Evolutionary conservation across 2,329 filamentous ascomycete species (phyloP), one percentile per base, ranked within the genome.

Genomic region (Penicillium decumbens): DNA sequence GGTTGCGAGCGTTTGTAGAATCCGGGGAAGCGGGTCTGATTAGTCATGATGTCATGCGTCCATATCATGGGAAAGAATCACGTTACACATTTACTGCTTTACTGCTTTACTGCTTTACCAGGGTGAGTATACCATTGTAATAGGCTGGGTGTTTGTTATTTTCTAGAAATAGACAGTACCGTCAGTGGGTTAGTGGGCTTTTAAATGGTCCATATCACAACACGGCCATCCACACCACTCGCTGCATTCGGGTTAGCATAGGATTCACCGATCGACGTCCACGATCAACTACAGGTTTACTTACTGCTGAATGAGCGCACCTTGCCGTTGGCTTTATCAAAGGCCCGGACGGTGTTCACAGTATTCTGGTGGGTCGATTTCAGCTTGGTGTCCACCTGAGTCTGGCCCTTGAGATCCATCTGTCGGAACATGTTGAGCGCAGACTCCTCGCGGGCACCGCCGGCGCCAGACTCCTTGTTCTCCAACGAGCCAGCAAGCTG

Each of bases 351-450:
- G 2, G 84, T 95, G 65, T 82, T 89, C 66, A 98, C 88, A 24
- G 91, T 95, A 74, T 98, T 98, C 70, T 98, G 93, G 73, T 98
- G 93, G 41, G 93, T 83, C 9, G 93, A 97, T 75, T 89, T 93
- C 61, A 98, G 79, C 75, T 95, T 88, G 3, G 91, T 96, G 69
- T 97, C 91, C 64, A 95, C 90, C 67, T 89, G 89, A 48, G 79
- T 77, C 74, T 95, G 95, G 55, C 93, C 93, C 79, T 93, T 95
- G 58, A 98, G 79, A 72, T 98, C 93, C 93, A 98, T 97, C 76
- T 96, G 91, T 64, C 84, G 83, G 76, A 98, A 98, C 89, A 97
- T 95, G 73, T 97, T 95, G 69, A 96, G 77, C 23, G 93, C 93
- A 57, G 88, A 93, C 70, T 97, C 93, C 72, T 97, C 93, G 28